Evolutionary conservation across 2,329 filamentous ascomycete genomes (phyloP).

Genomic region (Xylariaceae sp.): DNA sequence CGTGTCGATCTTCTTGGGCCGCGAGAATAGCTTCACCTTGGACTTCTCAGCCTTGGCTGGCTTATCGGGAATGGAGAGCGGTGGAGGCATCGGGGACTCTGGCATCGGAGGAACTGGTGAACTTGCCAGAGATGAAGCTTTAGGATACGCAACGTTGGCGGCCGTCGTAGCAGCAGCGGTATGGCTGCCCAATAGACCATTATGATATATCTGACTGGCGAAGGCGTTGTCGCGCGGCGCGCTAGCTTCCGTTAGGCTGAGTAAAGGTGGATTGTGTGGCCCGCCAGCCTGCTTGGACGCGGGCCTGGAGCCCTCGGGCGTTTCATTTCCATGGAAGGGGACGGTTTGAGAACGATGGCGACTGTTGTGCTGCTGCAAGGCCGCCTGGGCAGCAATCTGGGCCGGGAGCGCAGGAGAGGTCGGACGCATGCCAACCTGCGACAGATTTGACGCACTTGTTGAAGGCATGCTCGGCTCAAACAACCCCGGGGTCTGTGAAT

Average conservation of each 20-base stretch:
- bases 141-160: conserved; percentile 67
- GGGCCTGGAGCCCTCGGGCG: conserved; percentile 39
- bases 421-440: conserved; percentile 43
- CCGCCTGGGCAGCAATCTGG: conserved; percentile 74
- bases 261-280: conserved; percentile 55
- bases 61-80: conserved; percentile 50
- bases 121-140: conserved; percentile 47
- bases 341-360: conserved; percentile 72
- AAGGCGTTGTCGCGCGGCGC: conserved; percentile 53
- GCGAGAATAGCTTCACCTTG: conserved; percentile 76
- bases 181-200: conserved; percentile 55
- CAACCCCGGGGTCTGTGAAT: conserved; percentile 68
- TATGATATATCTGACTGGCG: conserved; percentile 49
- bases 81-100: conserved; percentile 29
- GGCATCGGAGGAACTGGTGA: conserved; percentile 42
- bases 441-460: conserved; percentile 50
- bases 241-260: conserved; percentile 61
- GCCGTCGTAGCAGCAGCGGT: conserved; percentile 63
- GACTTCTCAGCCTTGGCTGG: conserved; percentile 60
- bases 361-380: conserved; percentile 54
- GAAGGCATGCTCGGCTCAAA: conserved; percentile 70
- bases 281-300: conserved; percentile 34
- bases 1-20: conserved; percentile 68
- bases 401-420: conserved; percentile 46
- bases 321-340: conserved; percentile 46